These are phyloP conservation scores for Saccharomyces paradoxus DNA, from an alignment of 805 yeast genomes.

Conservation along the genomic window DNA sequence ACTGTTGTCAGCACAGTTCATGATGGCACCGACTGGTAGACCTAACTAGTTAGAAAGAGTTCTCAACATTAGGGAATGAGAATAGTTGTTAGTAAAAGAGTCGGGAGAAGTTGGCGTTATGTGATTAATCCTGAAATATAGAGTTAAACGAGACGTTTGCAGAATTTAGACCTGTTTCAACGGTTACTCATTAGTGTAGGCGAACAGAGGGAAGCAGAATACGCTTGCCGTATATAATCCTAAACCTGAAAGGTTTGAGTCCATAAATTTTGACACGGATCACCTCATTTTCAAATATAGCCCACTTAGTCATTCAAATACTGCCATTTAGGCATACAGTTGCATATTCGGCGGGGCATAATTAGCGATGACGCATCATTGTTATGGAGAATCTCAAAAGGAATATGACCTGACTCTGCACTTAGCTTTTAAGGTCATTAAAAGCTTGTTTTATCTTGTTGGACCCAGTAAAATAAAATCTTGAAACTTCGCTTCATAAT, in stretches of 20 bases:
- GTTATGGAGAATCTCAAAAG: not conserved
- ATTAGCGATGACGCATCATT: not conserved
- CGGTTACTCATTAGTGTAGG: not conserved
- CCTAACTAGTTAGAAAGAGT: slow-evolving; percentile 58
- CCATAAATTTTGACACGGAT: no score
- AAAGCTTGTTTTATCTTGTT: not conserved
- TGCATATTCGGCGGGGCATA: not conserved
- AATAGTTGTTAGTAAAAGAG: slow-evolving; percentile 12
- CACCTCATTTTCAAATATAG: not conserved
- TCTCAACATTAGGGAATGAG: not conserved
- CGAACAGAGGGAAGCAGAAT: not conserved
- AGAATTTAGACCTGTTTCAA: not conserved
- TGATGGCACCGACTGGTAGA: slow-evolving; percentile 98
- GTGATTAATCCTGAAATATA: not conserved
- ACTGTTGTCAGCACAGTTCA: slow-evolving; percentile 99
- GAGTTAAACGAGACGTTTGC: not conserved
- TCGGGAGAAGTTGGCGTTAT: not conserved
- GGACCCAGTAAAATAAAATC: not conserved
- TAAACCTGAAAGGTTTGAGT: not conserved
- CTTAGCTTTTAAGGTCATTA: not conserved
- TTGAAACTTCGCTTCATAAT: not conserved
- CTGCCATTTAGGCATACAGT: not conserved
- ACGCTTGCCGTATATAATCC: not conserved
- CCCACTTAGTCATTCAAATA: not conserved
- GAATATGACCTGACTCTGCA: not conserved